Evolutionary conservation across 2,329 filamentous ascomycete genomes (phyloP), one percentile per base, ranked within the genome.

Genomic region (Neurospora crassa): DNA sequence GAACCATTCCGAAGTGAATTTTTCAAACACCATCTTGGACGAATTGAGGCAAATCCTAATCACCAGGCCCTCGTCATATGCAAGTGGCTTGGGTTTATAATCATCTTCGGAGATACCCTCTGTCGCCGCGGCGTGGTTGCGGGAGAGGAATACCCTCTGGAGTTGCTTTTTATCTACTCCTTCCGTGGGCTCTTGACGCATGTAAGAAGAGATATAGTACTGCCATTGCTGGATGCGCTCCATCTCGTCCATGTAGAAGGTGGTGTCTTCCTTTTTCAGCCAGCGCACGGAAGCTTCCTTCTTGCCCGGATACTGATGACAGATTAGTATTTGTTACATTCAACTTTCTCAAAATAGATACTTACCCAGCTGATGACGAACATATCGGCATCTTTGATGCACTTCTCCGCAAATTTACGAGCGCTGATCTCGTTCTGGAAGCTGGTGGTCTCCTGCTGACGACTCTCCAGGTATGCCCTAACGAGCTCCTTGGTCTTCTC

Each of bases 401-500:
- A 90, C 81, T 96, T 96, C 81, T 97, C 94, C 1, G 96, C 94
- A 79, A 93, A 93, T 81, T 96, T 97, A 73, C 95, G 90, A 73
- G 95, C 93, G 77, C 91, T 92, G 72, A 97, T 93, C 83, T 98
- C 95, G 40, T 91, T 90, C 80, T 96, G 91, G 76, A 94, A 95
- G 68, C 94, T 97, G 0, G 93, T 97, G 78, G 94, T 91, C 20
- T 95, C 92, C 78, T 90, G 91, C 69, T 92, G 88, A 5, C 95
- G 90, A 79, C 93, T 93, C 75, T 88, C 88, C 78, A 94, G 89
- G 82, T 97, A 99, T 69, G 96, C 88, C 73, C 93, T 90, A 76
- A 96, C 91, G 72, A 99, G 91, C 73, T 98, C 94, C 5, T 92
- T 89, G 45, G 93, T 97, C 86, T 96, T 97, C 79, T 99, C 96